These are phyloP conservation scores for Phanerochaete carnosa DNA, from an alignment of 768 basidiomycete genomes.

Conservation along the genomic window DNA sequence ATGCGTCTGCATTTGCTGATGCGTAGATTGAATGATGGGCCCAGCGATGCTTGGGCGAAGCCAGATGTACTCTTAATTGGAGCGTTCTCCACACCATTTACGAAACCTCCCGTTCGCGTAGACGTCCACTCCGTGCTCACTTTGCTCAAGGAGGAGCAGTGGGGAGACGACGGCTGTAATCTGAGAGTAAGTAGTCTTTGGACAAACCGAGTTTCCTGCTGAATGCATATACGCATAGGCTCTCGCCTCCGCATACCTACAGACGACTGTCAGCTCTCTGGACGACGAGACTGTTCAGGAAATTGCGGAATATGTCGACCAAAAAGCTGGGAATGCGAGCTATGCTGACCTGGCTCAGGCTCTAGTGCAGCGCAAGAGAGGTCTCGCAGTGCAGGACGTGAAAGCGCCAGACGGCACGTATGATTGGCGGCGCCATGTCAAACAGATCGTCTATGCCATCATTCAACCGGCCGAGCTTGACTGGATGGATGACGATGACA, in stretches of 20 bases:
- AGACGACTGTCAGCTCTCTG: slow-evolving; percentile 26
- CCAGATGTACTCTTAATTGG: slow-evolving; percentile 17
- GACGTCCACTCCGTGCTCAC: slow-evolving; percentile 29
- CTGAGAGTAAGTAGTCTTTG: slow-evolving; percentile 13
- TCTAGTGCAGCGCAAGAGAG: neutral
- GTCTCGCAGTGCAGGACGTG: neutral
- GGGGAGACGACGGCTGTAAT: slow-evolving; percentile 26
- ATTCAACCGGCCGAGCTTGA: slow-evolving; percentile 41
- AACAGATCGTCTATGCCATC: slow-evolving; percentile 29
- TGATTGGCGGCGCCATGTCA: slow-evolving; percentile 14
- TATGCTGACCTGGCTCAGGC: slow-evolving; percentile 6
- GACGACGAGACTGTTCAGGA: slow-evolving; percentile 22
- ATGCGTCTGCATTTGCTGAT: slow-evolving; percentile 29
- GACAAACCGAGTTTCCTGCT: neutral
- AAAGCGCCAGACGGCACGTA: neutral
- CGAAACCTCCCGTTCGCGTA: slow-evolving; percentile 16
- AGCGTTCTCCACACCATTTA: slow-evolving; percentile 30
- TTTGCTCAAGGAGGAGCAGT: slow-evolving; percentile 36
- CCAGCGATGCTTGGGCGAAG: slow-evolving; percentile 34
- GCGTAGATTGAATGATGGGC: slow-evolving; percentile 42
- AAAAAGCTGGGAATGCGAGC: neutral
- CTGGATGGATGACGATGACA: slow-evolving; percentile 57
- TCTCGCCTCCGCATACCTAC: slow-evolving; percentile 29
- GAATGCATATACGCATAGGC: slow-evolving; percentile 13
- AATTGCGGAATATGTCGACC: slow-evolving; percentile 12